Evolutionary conservation across 2,329 filamentous ascomycete species (phyloP), one percentile per base, ranked within the genome.

Genomic region (Xylaria sp.): DNA sequence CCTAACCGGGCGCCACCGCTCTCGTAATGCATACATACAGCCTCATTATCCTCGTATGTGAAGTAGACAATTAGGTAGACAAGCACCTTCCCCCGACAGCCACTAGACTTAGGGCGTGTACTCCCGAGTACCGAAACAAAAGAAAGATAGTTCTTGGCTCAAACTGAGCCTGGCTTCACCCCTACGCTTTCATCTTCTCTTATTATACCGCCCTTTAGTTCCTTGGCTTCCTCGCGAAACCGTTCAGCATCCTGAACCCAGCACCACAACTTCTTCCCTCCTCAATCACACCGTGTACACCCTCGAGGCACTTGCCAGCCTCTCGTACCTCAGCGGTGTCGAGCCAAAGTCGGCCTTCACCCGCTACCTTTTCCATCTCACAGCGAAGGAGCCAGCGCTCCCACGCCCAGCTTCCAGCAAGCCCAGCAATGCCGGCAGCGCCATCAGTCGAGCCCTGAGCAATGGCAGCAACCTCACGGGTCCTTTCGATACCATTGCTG

Each of bases 371-470:
- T 84, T 98, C 94, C 82, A 91, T 88, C 82, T 96, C 92, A 75
- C 95, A 87, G 77, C 93, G 93, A 73, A 98, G 83, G 79, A 98
- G 87, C 96, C 96, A 99, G 79, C 93, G 92, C 86, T 99, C 96
- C 95, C 94, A 99, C 79, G 91, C 90, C 90, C 94, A 96, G 29
- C 92, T 91, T 4, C 93, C 96, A 0, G 95, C 89, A 48, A 98
- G 82, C 23, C 94, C 94, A 13, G 92, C 92, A 72, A 97, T 84
- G 74, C 88, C 90, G 1, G 93, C 92, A 16, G 91, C 88, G 77
- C 90, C 88, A 59, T 90, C 88, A 0, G 92, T 93, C 75, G 87
- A 92, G 8, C 92, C 92, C n/a, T 81, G 79, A 0, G 89, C 84
- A 77, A 88, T 85, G 21, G 90, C 90, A 70, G 93, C 90, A 72